Base-by-base conservation (phyloP, 805 yeast genomes). In the Barnettozyma sucrosica region DNA sequence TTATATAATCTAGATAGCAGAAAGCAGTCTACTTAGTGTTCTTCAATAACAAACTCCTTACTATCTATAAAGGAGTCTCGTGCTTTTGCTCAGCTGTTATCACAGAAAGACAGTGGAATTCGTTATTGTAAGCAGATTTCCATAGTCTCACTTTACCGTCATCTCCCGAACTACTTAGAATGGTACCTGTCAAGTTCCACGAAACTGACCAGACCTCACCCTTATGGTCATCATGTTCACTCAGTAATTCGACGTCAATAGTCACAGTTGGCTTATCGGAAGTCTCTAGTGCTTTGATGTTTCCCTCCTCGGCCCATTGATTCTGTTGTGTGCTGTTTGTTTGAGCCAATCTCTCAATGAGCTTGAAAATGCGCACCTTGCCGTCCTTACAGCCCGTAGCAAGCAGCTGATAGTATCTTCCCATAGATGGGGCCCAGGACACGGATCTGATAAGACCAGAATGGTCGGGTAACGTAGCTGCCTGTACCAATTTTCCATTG, bases 361-460 rank as follows among this genome's bases (percentile, higher is more conserved):
- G 71, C 64, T 85, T 87, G 72, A 83, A 92, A 3, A 93, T 83
- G 45, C 98, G 77, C 10, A 93, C 89, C 58, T 73, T 80, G 1
- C 98, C 99, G 64, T 93, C 99, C 63, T 89, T 89, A 63, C 96
- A 89, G 5, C 95, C 98, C 0, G 98, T 92, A 1, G 99, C 98
- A 38, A 93, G 73, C 42, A 90, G 69, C 57, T 92, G 96, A 63
- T 80, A 87, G 53, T 83, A 80, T 55, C 96, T 72, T 2, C 98
- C 98, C 84, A 90, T 87, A 0, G 95, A 80, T 3, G 98, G 97
- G 0, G 98, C 98, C 99, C 99, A 92, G 26, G 90, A 76, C 5
- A 90, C 88, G 16, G 89, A 85, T 58, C 98, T 73, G 30, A 92
- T 88, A 36, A 92, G 72, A 2, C 96, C 96, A 46, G 78, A 75